Percentiles rank a stretch among this genome's conserved stretches.
phyloP scores from a whole-genome alignment of 805 yeast species.

The Saturnispora quitensis region DNA sequence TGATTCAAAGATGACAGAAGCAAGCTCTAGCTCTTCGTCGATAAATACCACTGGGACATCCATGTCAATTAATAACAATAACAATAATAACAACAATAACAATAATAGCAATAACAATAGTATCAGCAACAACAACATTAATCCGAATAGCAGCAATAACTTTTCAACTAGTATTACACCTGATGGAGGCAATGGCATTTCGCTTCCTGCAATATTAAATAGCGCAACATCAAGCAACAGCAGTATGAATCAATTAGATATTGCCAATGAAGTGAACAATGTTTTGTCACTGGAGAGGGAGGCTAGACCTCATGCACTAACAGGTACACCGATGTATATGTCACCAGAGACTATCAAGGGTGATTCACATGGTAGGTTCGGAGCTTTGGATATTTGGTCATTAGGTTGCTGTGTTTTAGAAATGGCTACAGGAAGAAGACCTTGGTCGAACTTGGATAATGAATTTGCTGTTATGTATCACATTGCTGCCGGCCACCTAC shows the following conservation, averaged over 20 bases:
- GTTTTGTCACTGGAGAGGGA: constrained; percentile 6
- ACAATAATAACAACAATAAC: background rate
- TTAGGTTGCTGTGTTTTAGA: constrained; percentile 92
- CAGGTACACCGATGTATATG: constrained; percentile 99
- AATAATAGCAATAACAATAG: background rate
- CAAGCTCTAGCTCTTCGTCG: constrained; percentile 9
- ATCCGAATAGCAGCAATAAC: background rate
- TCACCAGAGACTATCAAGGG: constrained; percentile 95
- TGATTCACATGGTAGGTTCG: constrained; percentile 45
- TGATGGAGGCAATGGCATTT: background rate
- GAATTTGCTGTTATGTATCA: constrained; percentile 99
- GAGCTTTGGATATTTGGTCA: constrained; percentile 88
- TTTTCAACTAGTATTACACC: background rate
- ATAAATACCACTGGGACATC: constrained; percentile 5
- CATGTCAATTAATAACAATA: background rate
- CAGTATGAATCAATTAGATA: constrained; percentile 2
- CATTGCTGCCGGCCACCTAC: constrained; percentile 90
- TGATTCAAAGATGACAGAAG: constrained; percentile 5
- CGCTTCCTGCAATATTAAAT: background rate
- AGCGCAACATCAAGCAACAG: constrained; percentile 1
- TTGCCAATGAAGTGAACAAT: background rate
- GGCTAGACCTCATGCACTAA: constrained; percentile 33
- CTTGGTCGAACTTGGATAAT: constrained; percentile 94
- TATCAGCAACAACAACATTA: background rate
- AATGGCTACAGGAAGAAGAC: constrained; percentile 93